Base-by-base conservation (phyloP, 768 basidiomycete genomes). In the Clitopilus passeckerianus region DNA sequence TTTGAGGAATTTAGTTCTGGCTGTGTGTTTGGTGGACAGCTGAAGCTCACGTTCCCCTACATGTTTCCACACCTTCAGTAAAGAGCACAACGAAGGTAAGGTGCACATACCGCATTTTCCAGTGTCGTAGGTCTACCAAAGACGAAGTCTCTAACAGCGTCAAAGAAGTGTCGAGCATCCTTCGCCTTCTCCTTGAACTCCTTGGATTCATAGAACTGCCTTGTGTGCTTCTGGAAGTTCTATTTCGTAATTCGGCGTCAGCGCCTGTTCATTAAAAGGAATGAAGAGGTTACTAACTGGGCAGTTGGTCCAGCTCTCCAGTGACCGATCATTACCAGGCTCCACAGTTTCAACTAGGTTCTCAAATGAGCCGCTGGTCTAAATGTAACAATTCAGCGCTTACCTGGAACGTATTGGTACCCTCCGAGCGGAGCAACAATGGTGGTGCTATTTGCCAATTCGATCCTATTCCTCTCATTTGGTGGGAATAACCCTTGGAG, bases 401-500 rank as follows among this genome's bases (percentile, higher is more conserved):
- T 60, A 83, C 87, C 81, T 14, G 92, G 90, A 53, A 95, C 82
- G 63, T 94, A 95, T 72, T 93, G 91, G 71, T 93, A 95, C 2
- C 91, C 90, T 15, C 84, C 83, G 6, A 94, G 81, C 22, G 93
- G 92, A 1, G 89, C 84, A n/a, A 82, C 72, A 63, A 95, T 76
- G 23, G 77, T 82, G 10, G 85, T 84, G 57, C 85, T 89, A 63
- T 95, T 91, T 1, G 93, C 93, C 15, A 95, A 85, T 6, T 77
- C 77, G 64, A 89, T 88, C 67, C 81, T 86, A 74, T 90, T 89
- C 34, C 81, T 77, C 6, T 77, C 73, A 68, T 81, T 89, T 16
- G 92, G 91, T 20, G 92, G 92, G 80, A 87, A 93, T 52, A 94
- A 77, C 41, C 92, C 91, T 73, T 95, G 93, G 35, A 93, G 82